A percentile compares a stretch with the other conserved stretches of the same genome.
These are phyloP conservation scores for Urtica urens DNA, from an alignment of 306 rosid genomes.

Conservation along the genomic window DNA sequence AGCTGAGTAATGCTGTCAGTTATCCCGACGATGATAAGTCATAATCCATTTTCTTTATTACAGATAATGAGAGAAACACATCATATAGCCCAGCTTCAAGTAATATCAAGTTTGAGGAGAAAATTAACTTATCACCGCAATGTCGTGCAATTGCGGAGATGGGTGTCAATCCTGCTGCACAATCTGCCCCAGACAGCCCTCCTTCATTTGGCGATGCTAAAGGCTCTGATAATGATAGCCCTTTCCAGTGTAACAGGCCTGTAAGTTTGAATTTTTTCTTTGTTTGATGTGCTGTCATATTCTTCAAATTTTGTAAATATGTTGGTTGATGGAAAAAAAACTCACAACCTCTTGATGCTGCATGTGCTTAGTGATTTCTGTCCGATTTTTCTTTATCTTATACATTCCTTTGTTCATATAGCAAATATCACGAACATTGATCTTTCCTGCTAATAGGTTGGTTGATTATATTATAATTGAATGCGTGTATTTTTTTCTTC, in stretches of 20 bases:
- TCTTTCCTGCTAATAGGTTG: no score
- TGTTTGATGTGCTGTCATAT: neutral
- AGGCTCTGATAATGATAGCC: conserved; percentile 56
- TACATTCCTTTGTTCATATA: neutral
- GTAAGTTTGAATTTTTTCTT: conserved; percentile 22
- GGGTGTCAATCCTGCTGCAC: conserved; percentile 36
- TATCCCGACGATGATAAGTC: no score
- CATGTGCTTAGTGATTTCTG: no score
- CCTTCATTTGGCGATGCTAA: conserved; percentile 55
- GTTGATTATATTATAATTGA: neutral
- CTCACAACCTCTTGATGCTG: no score
- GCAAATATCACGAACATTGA: neutral
- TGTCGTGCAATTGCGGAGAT: conserved; percentile 11
- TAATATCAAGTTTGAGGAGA: conserved; percentile 11
- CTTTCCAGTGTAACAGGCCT: conserved; percentile 33
- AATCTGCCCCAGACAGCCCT: conserved; percentile 43
- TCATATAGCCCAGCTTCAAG: conserved; percentile 17
- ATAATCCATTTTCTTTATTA: neutral
- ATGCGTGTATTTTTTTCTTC: conserved; percentile 16
- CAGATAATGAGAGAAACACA: conserved; percentile 33
- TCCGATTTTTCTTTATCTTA: no score
- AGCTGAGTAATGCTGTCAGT: no score
- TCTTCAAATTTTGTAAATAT: no score
- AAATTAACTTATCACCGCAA: conserved; percentile 11
- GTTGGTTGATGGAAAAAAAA: no score